Percentiles rank a stretch among this genome's conserved stretches.
Evolutionary conservation across 495 filamentous ascomycete species (phyloP).

Genomic region (Podospora pseudopauciseta): DNA sequence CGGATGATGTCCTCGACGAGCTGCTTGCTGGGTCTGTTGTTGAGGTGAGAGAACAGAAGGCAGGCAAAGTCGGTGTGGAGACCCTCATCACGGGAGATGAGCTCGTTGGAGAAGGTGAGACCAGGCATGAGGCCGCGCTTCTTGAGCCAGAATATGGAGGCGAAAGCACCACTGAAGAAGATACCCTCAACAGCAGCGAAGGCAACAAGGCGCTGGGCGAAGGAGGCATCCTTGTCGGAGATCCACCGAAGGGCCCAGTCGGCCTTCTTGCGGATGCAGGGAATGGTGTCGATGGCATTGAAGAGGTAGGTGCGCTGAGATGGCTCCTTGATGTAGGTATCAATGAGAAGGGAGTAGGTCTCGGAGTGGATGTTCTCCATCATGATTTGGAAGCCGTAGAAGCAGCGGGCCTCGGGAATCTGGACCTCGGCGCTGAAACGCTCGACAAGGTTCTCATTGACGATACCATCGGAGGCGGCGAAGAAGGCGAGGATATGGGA

Average conservation of each 20-base stretch:
- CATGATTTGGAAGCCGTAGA: constrained; percentile 99
- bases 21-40: constrained; percentile 79
- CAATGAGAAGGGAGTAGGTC: constrained; percentile 98
- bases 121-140: constrained; percentile 99
- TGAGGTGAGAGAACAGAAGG: constrained; percentile 90
- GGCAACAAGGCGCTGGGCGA: constrained; percentile 91
- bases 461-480: constrained; percentile 97
- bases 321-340: constrained; percentile 99
- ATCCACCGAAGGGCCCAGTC: constrained; percentile 98
- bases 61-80: constrained; percentile 99
- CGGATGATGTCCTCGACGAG: constrained; percentile 82
- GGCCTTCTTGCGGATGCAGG: constrained; percentile 95
- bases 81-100: constrained; percentile 99
- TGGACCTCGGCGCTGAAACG: constrained; percentile 97
- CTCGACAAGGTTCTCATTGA: constrained; percentile 99
- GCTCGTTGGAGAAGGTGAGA: constrained; percentile 98
- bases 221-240: constrained; percentile 83
- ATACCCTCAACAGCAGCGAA: constrained; percentile 99
- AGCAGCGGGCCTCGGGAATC: constrained; percentile 96
- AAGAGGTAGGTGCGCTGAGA: constrained; percentile 94
- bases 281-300: constrained; percentile 95
- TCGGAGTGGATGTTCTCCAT: constrained; percentile 99
- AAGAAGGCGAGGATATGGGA: constrained; percentile 99
- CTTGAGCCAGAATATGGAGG: constrained; percentile 99
- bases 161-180: constrained; percentile 99